Percentiles rank a stretch among this genome's conserved stretches.
Conservation (phyloP, 768 basidiomycete genomes). For the Lactifluus volemus region DNA sequence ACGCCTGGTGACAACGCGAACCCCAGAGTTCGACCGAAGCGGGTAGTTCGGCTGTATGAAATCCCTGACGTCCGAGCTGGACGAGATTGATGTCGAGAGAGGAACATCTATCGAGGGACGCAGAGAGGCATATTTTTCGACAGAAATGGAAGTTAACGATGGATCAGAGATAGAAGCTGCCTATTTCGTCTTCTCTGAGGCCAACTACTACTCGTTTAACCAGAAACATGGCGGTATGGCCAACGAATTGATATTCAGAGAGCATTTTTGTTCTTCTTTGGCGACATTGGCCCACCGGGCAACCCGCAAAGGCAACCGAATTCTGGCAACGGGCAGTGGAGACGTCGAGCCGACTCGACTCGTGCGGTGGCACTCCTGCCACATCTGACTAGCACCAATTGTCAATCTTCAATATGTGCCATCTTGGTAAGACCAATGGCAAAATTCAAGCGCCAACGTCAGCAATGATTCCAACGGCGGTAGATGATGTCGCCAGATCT, state of each 20-base stretch:
- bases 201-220: background rate
- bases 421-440: background rate
- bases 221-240: background rate
- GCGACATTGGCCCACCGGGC: background rate
- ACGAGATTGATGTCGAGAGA: background rate
- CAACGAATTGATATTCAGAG: background rate
- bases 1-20: background rate
- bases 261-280: background rate
- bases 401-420: background rate
- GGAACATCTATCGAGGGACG: background rate
- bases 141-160: background rate
- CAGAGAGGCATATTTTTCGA: background rate
- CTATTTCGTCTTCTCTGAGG: background rate
- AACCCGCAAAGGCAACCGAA: background rate
- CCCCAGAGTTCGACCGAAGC: background rate
- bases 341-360: background rate
- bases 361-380: background rate
- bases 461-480: background rate
- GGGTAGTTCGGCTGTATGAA: background rate
- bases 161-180: background rate
- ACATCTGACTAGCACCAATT: background rate
- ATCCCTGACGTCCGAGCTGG: background rate
- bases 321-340: background rate
- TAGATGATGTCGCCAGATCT: background rate
- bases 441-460: slow-evolving; percentile 2